Conservation (phyloP, 148 eudicot genomes). For the Chenopodium album region DNA sequence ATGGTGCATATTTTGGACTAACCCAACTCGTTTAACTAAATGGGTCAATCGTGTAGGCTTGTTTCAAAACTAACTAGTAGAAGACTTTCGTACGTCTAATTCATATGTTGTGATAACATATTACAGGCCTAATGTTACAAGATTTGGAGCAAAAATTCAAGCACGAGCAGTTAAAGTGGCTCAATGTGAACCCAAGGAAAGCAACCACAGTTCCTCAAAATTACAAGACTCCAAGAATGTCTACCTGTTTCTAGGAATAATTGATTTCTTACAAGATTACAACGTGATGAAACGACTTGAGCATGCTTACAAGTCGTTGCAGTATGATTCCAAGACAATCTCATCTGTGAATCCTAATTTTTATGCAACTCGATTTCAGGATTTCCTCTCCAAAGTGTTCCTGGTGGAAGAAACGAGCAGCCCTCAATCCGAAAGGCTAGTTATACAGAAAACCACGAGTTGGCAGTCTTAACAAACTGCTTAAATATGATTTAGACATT, state of each 20-base stretch:
- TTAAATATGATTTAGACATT: too few relatives aligned
- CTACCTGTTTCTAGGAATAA: slow-evolving; percentile 34
- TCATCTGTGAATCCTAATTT: slow-evolving; percentile 39
- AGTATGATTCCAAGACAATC: slow-evolving; percentile 32
- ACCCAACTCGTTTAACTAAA: too few relatives aligned
- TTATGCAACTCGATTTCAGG: slow-evolving; percentile 40
- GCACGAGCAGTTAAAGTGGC: slow-evolving; percentile 29
- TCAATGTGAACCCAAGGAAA: background rate
- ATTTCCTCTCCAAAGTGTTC: slow-evolving; percentile 40
- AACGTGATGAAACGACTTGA: slow-evolving; percentile 37
- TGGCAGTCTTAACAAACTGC: background rate
- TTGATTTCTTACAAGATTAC: slow-evolving; percentile 45
- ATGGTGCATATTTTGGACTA: too few relatives aligned
- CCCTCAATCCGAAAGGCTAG: background rate
- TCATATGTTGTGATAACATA: background rate
- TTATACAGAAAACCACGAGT: background rate
- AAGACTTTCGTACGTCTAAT: too few relatives aligned
- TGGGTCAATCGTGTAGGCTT: too few relatives aligned
- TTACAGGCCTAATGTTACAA: slow-evolving; percentile 20
- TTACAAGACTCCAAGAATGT: slow-evolving; percentile 14
- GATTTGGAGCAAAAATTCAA: slow-evolving; percentile 36
- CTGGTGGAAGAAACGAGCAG: slow-evolving; percentile 16
- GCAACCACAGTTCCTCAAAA: slow-evolving; percentile 12
- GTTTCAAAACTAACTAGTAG: too few relatives aligned
- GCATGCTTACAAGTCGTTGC: slow-evolving; percentile 43